A percentile compares a stretch with the other conserved stretches of the same genome.
Evolutionary conservation across 1,284 basidiomycete species (phyloP).

Genomic region (Leccinum subatratum): DNA sequence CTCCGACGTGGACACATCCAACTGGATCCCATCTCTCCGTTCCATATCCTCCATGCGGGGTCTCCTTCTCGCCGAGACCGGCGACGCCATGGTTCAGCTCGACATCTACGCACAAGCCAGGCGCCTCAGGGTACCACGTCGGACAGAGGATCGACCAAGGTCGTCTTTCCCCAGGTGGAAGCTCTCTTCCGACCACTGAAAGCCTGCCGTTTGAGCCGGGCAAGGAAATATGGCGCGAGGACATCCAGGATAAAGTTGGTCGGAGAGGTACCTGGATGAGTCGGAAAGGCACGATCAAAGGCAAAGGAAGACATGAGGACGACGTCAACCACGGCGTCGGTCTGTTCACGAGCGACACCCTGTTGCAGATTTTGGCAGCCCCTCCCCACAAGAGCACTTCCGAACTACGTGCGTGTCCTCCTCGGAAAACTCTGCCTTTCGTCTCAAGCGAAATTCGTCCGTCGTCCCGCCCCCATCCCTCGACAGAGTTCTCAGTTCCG

Average conservation of each 20-base stretch:
- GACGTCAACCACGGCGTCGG: slow-evolving; percentile 14
- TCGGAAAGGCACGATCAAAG: slow-evolving; percentile 10
- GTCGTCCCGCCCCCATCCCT: slow-evolving; percentile 33
- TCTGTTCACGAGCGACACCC: slow-evolving; percentile 47
- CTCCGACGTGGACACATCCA: background rate
- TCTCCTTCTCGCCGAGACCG: slow-evolving; percentile 41
- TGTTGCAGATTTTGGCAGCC: slow-evolving; percentile 46
- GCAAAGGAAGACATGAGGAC: slow-evolving; percentile 8
- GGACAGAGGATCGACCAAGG: slow-evolving; percentile 37
- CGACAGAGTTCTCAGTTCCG: slow-evolving; percentile 9
- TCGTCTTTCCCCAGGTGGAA: slow-evolving; percentile 30
- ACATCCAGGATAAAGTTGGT: slow-evolving; percentile 1
- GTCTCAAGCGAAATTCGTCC: slow-evolving; percentile 50
- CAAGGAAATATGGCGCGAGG: slow-evolving; percentile 26
- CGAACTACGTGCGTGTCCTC: slow-evolving; percentile 55
- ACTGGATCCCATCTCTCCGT: slow-evolving; percentile 32
- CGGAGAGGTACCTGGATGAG: slow-evolving; percentile 20
- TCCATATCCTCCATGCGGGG: slow-evolving; percentile 42
- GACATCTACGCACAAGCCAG: slow-evolving; percentile 32
- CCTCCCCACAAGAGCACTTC: slow-evolving; percentile 45
- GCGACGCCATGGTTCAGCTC: slow-evolving; percentile 42
- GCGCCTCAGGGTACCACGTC: slow-evolving; percentile 36
- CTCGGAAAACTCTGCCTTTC: slow-evolving; percentile 57
- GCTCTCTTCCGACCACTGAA: slow-evolving; percentile 12
- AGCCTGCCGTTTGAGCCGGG: slow-evolving; percentile 14